Evolutionary conservation across 2,329 filamentous ascomycete genomes (phyloP).

Genomic region (Penicillium sp.): DNA sequence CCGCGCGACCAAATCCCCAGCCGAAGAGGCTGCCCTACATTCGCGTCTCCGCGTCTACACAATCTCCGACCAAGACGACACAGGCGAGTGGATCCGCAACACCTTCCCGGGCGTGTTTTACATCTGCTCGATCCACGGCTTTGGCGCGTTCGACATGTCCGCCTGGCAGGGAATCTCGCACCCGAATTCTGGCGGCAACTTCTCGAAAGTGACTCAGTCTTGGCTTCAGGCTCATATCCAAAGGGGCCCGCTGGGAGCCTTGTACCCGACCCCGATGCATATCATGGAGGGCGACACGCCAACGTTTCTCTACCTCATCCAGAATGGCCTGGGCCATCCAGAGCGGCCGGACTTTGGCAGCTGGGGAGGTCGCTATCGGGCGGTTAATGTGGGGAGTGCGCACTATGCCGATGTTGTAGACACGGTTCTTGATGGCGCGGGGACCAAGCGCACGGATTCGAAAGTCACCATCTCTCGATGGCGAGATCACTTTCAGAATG

Average conservation of each 20-base stretch:
- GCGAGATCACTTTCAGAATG: slow-evolving; percentile 56
- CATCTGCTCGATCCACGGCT: slow-evolving; percentile 60
- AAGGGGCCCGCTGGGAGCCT: slow-evolving; percentile 52
- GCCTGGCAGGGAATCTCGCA: slow-evolving; percentile 62
- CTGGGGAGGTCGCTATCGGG: slow-evolving; percentile 48
- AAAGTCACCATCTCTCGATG: slow-evolving; percentile 59
- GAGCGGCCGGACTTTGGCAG: slow-evolving; percentile 48
- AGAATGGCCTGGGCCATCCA: slow-evolving; percentile 46
- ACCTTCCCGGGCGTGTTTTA: slow-evolving; percentile 62
- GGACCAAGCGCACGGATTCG: slow-evolving; percentile 39
- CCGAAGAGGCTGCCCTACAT: slow-evolving; percentile 34
- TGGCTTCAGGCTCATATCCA: slow-evolving; percentile 62
- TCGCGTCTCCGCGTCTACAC: slow-evolving; percentile 56
- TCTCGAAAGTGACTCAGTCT: slow-evolving; percentile 52
- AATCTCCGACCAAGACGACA: slow-evolving; percentile 65
- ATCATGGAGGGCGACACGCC: slow-evolving; percentile 58
- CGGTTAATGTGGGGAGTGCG: slow-evolving; percentile 13
- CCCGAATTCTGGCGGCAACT: slow-evolving; percentile 56
- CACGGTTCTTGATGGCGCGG: slow-evolving; percentile 37
- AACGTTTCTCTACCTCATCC: slow-evolving; percentile 46
- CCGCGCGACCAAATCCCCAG: slow-evolving; percentile 19
- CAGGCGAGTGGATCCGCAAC: slow-evolving; percentile 59
- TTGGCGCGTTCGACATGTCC: slow-evolving; percentile 59
- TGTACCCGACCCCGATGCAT: slow-evolving; percentile 54
- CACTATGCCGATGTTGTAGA: slow-evolving; percentile 43